Percentiles rank a stretch among this genome's conserved stretches.
phyloP scores from a whole-genome alignment of 768 basidiomycete species.

The Dentipellis fragilis region DNA sequence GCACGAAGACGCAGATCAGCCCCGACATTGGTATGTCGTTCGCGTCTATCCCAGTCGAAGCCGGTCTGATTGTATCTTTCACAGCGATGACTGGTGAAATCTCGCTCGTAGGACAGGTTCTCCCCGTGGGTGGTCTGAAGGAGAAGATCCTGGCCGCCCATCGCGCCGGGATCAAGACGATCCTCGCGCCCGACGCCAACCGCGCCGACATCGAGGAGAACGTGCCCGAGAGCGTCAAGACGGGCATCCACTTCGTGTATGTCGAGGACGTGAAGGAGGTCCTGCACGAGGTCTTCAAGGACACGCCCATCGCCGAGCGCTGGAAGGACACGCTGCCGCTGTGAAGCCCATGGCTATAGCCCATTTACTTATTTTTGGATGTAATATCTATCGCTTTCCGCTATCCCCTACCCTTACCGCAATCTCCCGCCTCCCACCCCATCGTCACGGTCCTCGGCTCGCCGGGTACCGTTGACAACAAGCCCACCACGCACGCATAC shows the following conservation, averaged over 20 bases:
- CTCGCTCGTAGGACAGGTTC: slow-evolving; percentile 89
- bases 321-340: slow-evolving; percentile 52
- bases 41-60: neutral
- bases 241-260: slow-evolving; percentile 89
- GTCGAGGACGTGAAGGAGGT: slow-evolving; percentile 92
- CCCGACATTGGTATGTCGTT: slow-evolving; percentile 74
- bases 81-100: slow-evolving; percentile 98
- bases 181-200: slow-evolving; percentile 80
- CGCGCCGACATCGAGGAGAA: slow-evolving; percentile 95
- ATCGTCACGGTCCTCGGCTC: no score
- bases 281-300: slow-evolving; percentile 76
- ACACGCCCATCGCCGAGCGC: slow-evolving; percentile 42
- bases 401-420: no score
- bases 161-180: slow-evolving; percentile 90
- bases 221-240: slow-evolving; percentile 92
- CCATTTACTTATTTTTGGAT: neutral
- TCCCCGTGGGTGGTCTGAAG: slow-evolving; percentile 93
- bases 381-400: neutral
- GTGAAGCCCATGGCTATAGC: slow-evolving; percentile 1
- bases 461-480: neutral
- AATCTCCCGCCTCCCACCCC: no score
- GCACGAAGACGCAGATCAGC: slow-evolving; percentile 74
- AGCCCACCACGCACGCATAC: neutral
- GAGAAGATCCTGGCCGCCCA: slow-evolving; percentile 96
- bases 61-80: neutral